Evolutionary conservation across 345 rosid genomes (phyloP).

Genomic region (Acer yangbiense): DNA sequence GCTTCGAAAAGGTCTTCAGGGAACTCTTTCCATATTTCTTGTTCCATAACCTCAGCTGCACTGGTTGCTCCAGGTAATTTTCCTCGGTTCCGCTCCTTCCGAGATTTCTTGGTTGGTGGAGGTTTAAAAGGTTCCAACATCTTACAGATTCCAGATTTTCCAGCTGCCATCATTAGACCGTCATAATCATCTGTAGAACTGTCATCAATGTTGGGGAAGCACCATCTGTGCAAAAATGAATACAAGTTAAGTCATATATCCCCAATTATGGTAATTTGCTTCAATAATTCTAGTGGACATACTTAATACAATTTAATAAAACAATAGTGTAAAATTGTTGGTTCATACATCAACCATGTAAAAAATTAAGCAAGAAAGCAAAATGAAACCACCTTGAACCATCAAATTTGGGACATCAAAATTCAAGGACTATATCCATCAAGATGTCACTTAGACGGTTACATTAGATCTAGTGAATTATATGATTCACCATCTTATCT

Average conservation of each 20-base stretch:
- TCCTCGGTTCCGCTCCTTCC: slow-evolving; percentile 71
- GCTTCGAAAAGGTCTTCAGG: slow-evolving; percentile 94
- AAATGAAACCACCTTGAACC: neutral
- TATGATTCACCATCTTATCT: neutral
- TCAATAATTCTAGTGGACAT: neutral
- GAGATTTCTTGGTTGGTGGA: slow-evolving; percentile 68
- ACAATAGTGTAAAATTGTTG: neutral
- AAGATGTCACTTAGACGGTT: neutral
- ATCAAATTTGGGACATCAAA: neutral
- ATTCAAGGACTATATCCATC: neutral
- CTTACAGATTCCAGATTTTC: slow-evolving; percentile 64
- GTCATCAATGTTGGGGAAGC: slow-evolving; percentile 58
- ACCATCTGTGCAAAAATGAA: slow-evolving; percentile 56
- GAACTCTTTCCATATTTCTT: slow-evolving; percentile 87
- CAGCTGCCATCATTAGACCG: slow-evolving; percentile 71
- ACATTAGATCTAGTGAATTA: neutral
- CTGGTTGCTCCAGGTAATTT: slow-evolving; percentile 41
- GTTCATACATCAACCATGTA: neutral
- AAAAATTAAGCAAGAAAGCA: neutral
- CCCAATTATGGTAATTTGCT: neutral
- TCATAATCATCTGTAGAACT: slow-evolving; percentile 66
- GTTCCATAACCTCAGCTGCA: slow-evolving; percentile 64
- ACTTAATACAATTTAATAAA: neutral
- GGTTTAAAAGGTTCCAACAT: slow-evolving; percentile 73
- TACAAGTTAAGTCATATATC: slow-evolving; percentile 12